Percentiles rank a stretch among this genome's conserved stretches.
These are phyloP conservation scores for Fusarium sarcochroum DNA, from an alignment of 2,329 filamentous ascomycete genomes.

Conservation along the genomic window DNA sequence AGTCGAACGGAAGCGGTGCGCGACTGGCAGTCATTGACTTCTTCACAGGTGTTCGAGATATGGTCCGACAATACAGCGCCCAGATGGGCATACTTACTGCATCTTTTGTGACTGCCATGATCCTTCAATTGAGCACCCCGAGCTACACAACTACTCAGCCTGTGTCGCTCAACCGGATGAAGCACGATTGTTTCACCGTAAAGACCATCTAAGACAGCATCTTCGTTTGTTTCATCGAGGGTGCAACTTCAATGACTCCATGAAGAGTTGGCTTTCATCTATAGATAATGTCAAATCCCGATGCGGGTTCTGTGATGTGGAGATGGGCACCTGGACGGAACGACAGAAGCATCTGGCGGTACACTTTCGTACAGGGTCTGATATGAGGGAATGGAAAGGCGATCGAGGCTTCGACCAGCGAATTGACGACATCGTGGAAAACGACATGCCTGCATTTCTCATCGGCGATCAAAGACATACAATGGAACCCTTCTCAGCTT, in stretches of 20 bases:
- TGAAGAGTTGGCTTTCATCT: neutral
- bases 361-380: neutral
- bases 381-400: conserved; percentile 1
- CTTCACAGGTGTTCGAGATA: neutral
- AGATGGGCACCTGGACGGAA: neutral
- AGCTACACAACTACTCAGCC: neutral
- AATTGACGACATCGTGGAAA: neutral
- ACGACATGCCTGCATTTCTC: neutral
- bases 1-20: neutral
- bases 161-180: neutral
- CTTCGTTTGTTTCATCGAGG: neutral
- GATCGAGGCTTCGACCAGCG: neutral
- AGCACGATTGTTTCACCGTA: neutral
- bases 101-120: neutral
- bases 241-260: neutral
- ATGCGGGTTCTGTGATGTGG: neutral
- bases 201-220: neutral
- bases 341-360: neutral
- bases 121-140: neutral
- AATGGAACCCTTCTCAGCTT: neutral
- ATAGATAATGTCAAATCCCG: neutral
- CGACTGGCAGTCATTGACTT: no score
- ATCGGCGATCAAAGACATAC: neutral
- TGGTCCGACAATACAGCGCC: neutral
- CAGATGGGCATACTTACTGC: neutral